Conservation (phyloP, 2,329 filamentous ascomycete species). For the Chalara sp. region DNA sequence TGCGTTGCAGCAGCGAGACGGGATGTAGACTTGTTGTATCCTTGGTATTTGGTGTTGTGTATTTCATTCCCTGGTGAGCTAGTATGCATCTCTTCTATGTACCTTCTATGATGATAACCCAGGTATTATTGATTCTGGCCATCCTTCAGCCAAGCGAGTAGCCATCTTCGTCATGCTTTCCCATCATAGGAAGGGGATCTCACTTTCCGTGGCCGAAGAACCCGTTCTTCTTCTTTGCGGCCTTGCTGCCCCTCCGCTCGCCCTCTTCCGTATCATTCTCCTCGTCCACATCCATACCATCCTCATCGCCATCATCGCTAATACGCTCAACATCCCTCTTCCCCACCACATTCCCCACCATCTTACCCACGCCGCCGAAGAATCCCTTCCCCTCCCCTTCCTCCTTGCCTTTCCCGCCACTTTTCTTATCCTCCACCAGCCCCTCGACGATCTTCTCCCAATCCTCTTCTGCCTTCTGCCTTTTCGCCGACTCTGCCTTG, state of each 20-base stretch:
- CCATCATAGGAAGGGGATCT: too few species aligned
- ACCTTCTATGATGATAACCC: too few species aligned
- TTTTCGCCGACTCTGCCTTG: conserved; percentile 46
- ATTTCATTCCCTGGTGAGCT: too few species aligned
- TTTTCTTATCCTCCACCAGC: conserved; percentile 31
- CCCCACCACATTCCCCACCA: conserved; percentile 14
- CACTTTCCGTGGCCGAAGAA: conserved; percentile 6
- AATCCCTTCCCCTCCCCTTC: conserved; percentile 41
- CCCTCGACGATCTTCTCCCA: conserved; percentile 22
- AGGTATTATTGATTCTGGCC: too few species aligned
- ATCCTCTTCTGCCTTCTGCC: conserved; percentile 34
- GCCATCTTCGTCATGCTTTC: too few species aligned
- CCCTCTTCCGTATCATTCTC: conserved; percentile 37
- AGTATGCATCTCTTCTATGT: too few species aligned
- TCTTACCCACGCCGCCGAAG: conserved; percentile 37
- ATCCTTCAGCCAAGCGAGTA: too few species aligned
- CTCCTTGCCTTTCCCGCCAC: conserved; percentile 35
- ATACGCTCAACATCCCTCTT: conserved; percentile 32
- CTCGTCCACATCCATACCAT: conserved; percentile 50
- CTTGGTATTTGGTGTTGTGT: too few species aligned
- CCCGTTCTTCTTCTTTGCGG: conserved; percentile 43
- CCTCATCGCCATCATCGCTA: conserved; percentile 32
- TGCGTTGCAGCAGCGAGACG: too few species aligned
- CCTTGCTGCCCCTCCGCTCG: conserved; percentile 44
- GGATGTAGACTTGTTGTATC: too few species aligned